Base-by-base conservation (phyloP, 2,329 filamentous ascomycete species). In the Plectosphaerella sp. region DNA sequence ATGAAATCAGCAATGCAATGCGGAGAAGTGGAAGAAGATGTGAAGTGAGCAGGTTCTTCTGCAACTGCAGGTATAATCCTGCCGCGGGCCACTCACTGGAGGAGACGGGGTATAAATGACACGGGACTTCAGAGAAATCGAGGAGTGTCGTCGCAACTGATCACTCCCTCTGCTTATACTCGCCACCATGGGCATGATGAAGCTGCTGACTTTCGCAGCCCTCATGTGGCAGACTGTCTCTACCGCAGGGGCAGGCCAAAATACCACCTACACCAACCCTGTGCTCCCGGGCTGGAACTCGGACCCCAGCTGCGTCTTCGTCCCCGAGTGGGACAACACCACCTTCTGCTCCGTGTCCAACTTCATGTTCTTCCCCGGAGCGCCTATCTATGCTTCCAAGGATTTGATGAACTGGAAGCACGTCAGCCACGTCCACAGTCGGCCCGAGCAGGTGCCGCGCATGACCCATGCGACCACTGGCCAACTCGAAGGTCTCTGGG, bases 321-420 rank as follows among this genome's bases (percentile, higher is more conserved):
- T 74, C 46, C 57, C 61, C 25, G 62, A 72, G 22, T 60, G 62
- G 33, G 61, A 73, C 28, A 67, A 70, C 24, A 74, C 70, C 15
- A 79, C 77, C 58, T 78, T 76, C 59, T 78, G 75, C 56, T 73
- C 71, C 8, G 74, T 73, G 0, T 80, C 77, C 2, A 78, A 73
- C 1, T 81, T 80, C 58, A 72, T 75, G 51, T 66, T 70, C 1
- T 80, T 79, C 56, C 78, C 78, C 0, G 77, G 77, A 1, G 62
- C 80, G 14, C 77, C 78, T 1, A 69, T 82, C 22, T 75, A 80
- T 58, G 74, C 75, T 1, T 77, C 72, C 12, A 71, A 68, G 51
- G 76, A 81, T 57, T 62, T 82, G 18, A 55, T 68, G 25, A 72
- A 73, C 50, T 82, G 76, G 76, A 74, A 71, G 53, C 66, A 33